phyloP scores from a whole-genome alignment of 148 eudicot species.

The Camellia granthamiana region DNA sequence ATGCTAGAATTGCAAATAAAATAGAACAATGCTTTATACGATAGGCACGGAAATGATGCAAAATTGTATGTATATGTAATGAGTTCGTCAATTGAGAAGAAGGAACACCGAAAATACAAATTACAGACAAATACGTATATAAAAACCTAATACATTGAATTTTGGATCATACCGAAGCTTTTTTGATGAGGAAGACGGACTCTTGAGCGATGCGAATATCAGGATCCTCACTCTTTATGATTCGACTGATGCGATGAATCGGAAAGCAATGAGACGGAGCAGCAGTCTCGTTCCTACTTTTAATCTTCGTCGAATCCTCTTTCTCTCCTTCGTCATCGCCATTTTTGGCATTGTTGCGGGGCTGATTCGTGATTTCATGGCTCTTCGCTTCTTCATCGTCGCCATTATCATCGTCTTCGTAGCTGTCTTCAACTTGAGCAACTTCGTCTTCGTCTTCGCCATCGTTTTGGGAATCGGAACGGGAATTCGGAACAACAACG shows the following conservation, averaged over 20 bases:
- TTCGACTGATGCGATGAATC: constrained; percentile 44
- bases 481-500: constrained; percentile 1
- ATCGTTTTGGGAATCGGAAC: constrained; percentile 3
- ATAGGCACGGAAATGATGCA: no score
- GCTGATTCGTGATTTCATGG: not conserved
- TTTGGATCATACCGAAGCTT: constrained; percentile 52
- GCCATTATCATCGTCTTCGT: not conserved
- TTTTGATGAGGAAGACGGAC: constrained; percentile 61
- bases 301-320: constrained; percentile 10
- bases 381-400: not conserved
- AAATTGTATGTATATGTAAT: no score
- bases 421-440: not conserved
- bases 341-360: constrained; percentile 7
- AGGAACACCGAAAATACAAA: no score
- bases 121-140: no score
- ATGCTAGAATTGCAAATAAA: no score
- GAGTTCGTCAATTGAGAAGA: no score
- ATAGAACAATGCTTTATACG: no score
- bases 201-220: constrained; percentile 49
- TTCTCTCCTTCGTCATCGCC: constrained; percentile 2
- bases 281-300: constrained; percentile 6
- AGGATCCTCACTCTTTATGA: constrained; percentile 46
- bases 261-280: constrained; percentile 37
- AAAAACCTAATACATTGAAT: not conserved
- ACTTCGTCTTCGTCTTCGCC: not conserved